Evolutionary conservation across 768 basidiomycete genomes (phyloP).

Genomic region (Hygrocybe punicea): DNA sequence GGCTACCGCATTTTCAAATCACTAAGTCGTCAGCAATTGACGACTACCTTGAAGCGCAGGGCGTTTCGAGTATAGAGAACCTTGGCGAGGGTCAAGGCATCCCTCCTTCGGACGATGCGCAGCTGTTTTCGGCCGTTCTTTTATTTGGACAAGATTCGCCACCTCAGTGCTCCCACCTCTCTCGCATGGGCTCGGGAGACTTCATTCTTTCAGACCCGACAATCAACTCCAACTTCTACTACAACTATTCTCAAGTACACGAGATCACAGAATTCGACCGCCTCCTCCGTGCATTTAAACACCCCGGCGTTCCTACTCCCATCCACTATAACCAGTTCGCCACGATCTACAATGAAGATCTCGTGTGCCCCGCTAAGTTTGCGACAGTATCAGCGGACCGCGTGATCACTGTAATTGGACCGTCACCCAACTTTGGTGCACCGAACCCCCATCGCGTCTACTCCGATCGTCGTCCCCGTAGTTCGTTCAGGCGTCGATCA

Average conservation of each 20-base stretch:
- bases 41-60: slow-evolving; percentile 1
- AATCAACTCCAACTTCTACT: neutral
- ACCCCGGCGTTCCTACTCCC: neutral
- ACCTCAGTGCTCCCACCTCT: neutral
- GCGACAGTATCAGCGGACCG: too few species aligned
- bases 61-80: neutral
- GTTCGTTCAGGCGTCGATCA: too few species aligned
- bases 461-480: too few species aligned
- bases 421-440: too few species aligned
- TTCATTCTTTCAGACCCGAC: neutral
- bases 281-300: neutral
- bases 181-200: too few species aligned
- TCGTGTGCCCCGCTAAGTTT: too few species aligned
- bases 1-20: slow-evolving; percentile 30
- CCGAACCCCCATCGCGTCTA: too few species aligned
- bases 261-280: neutral
- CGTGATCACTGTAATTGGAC: too few species aligned
- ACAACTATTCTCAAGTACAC: neutral
- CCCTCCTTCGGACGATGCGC: neutral
- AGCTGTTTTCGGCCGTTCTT: neutral
- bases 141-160: neutral
- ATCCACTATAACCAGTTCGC: neutral
- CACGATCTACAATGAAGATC: too few species aligned
- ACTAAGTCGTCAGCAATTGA: neutral
- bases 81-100: neutral